A percentile compares a stretch with the other conserved stretches of the same genome.
Evolutionary conservation across 2,329 filamentous ascomycete genomes (phyloP).

Genomic region (Thielaviopsis populi): DNA sequence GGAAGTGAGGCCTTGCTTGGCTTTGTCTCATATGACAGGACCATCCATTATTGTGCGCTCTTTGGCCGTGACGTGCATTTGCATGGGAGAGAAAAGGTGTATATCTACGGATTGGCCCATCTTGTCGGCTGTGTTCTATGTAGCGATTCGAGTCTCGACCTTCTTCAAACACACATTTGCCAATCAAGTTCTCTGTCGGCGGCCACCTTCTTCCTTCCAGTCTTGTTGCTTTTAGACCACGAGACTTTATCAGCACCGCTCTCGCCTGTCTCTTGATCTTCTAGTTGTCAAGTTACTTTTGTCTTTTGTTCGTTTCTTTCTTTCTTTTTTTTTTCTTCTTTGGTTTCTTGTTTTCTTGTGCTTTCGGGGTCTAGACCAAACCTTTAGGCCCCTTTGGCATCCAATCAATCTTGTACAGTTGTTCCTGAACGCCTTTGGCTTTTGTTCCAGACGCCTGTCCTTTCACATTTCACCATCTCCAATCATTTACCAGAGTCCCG

Average conservation of each 20-base stretch:
- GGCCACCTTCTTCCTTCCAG: not conserved
- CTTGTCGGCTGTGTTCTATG: not conserved
- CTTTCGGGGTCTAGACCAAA: not conserved
- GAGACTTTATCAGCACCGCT: not conserved
- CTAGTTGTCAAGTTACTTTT: too few relatives aligned
- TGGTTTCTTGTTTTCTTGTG: not conserved
- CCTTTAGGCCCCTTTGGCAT: not conserved
- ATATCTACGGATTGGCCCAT: conserved; percentile 7
- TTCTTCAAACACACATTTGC: not conserved
- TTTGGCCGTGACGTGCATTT: conserved; percentile 5
- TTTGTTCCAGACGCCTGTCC: not conserved
- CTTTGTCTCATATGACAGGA: not conserved
- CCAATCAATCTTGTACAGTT: not conserved
- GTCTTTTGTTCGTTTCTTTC: too few relatives aligned
- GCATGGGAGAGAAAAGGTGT: not conserved
- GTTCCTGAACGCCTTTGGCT: not conserved
- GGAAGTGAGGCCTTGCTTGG: not conserved
- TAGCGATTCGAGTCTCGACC: not conserved
- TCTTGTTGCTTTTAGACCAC: not conserved
- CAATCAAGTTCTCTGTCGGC: not conserved
- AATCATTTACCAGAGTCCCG: not conserved
- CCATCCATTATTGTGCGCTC: conserved; percentile 1
- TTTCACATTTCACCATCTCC: not conserved
- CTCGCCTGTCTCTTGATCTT: too few relatives aligned
- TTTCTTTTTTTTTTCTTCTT: not conserved